Percentiles rank a stretch among this genome's conserved stretches.
These are phyloP conservation scores for Sordariomycetes sp. DNA, from an alignment of 2,329 filamentous ascomycete genomes.

Conservation along the genomic window DNA sequence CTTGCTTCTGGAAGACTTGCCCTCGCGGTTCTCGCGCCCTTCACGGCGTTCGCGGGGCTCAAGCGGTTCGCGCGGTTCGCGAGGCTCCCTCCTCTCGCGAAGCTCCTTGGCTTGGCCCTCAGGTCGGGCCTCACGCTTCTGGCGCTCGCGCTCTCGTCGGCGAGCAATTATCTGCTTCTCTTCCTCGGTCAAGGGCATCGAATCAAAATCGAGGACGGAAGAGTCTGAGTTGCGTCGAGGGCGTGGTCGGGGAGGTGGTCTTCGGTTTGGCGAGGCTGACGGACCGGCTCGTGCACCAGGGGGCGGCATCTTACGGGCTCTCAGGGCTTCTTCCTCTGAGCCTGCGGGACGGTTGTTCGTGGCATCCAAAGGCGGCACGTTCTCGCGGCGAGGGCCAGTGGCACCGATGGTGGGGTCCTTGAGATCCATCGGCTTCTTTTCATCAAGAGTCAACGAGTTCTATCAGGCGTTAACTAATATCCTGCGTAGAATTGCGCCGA, in stretches of 20 bases:
- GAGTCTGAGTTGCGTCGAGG: slow-evolving; percentile 73
- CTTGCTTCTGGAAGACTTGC: slow-evolving; percentile 24
- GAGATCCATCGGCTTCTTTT: slow-evolving; percentile 32
- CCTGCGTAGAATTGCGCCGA: neutral
- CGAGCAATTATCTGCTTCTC: slow-evolving; percentile 28
- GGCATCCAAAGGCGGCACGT: slow-evolving; percentile 33
- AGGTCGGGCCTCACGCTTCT: slow-evolving; percentile 9
- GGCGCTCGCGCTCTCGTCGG: slow-evolving; percentile 18
- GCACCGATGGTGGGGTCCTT: slow-evolving; percentile 25
- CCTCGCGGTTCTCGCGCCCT: slow-evolving; percentile 12
- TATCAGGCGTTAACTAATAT: slow-evolving; percentile 23
- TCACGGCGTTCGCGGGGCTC: slow-evolving; percentile 10
- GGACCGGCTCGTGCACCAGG: slow-evolving; percentile 20
- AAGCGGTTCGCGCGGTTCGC: neutral
- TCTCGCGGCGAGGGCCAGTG: slow-evolving; percentile 25
- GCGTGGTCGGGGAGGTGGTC: slow-evolving; percentile 22
- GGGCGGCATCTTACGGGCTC: slow-evolving; percentile 28
- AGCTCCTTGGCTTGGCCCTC: neutral
- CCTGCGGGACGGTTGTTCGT: slow-evolving; percentile 48
- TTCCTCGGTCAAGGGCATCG: slow-evolving; percentile 51
- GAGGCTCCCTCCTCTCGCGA: slow-evolving; percentile 1
- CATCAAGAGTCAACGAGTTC: slow-evolving; percentile 60
- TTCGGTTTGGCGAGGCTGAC: slow-evolving; percentile 15
- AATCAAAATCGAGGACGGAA: slow-evolving; percentile 51
- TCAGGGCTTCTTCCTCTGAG: slow-evolving; percentile 58